Base-by-base conservation (phyloP, 164 flowering plant species). In the Saururus chinensis region DNA sequence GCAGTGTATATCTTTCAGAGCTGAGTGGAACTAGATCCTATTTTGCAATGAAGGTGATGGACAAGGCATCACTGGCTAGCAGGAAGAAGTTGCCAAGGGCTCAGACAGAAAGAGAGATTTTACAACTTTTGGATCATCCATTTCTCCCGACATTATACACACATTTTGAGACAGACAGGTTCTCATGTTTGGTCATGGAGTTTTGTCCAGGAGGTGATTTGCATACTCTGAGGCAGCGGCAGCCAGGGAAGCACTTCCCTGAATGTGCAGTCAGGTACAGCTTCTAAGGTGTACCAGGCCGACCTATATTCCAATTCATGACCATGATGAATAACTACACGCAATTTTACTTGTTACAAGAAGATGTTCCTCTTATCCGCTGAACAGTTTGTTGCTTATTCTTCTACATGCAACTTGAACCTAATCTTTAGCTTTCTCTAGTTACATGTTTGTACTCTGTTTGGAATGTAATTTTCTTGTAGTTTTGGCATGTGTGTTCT, bases 161-260 rank as follows among this genome's bases (percentile, higher is more conserved):
- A 7, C 66, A 77, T 53, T 66, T 88, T 23, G 96, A 88, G 59
- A 69, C 86, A 6, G 78, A 79, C 37, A 75, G 73, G 60, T 88
- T 84, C 81, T 75, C 81, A 37, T 86, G 92, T 64, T 74, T 88
- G 68, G 67, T 88, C 41, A 88, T 88, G 61, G 96, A 89, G 74
- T 89, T 77, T 72, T 86, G 96, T 53, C 96, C 93, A 63, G 96
- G 96, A 63, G 93, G 93, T 24, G 96, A 89, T 78, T 81, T 86
- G 64, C 96, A 88, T 70, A 82, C 86, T 20, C 76, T 84, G 77
- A 83, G 92, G 60, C 92, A 88, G 65, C 76, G 85, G 13, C 92
- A 84, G 60, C 85, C 84, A 21, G 70, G 64, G 40, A 81, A 81
- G 51, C 82, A 87, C 51, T 88, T 86, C 74, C 68, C 75, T 30